phyloP scores from a whole-genome alignment of 148 eudicot genomes.

The Gaultheria prostrata region DNA sequence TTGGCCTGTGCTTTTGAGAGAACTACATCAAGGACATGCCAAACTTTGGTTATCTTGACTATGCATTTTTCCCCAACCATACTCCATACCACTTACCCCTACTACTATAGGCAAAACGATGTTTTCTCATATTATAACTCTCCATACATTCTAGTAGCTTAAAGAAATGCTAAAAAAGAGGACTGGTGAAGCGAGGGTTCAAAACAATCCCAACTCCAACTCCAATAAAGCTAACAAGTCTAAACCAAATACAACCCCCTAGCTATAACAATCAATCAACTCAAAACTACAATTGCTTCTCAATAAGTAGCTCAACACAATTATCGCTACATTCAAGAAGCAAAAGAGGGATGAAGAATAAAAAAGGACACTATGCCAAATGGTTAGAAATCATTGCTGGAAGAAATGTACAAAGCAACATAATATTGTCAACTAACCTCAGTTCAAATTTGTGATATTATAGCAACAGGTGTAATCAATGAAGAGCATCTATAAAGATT shows the following conservation, averaged over 20 bases:
- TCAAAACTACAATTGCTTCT: background rate
- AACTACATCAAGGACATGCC: background rate
- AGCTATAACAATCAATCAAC: background rate
- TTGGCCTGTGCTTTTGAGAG: background rate
- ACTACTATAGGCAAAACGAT: background rate
- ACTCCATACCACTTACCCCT: background rate
- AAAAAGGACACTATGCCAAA: background rate
- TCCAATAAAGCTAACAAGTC: background rate
- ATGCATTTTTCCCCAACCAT: background rate
- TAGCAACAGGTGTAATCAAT: background rate
- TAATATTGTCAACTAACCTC: background rate
- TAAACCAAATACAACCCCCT: background rate
- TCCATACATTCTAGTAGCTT: background rate
- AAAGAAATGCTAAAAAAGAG: background rate
- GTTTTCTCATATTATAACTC: background rate
- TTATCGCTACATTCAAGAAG: background rate
- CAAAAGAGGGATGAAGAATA: background rate
- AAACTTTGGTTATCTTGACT: background rate
- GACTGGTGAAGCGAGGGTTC: background rate
- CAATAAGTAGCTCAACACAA: background rate
- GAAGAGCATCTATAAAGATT: slow-evolving; percentile 12
- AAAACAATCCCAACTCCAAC: background rate
- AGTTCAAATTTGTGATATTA: background rate
- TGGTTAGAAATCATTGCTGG: background rate
- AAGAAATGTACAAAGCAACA: background rate